Conservation (phyloP, 441 rosid species). For the Flueggea neowawraea region DNA sequence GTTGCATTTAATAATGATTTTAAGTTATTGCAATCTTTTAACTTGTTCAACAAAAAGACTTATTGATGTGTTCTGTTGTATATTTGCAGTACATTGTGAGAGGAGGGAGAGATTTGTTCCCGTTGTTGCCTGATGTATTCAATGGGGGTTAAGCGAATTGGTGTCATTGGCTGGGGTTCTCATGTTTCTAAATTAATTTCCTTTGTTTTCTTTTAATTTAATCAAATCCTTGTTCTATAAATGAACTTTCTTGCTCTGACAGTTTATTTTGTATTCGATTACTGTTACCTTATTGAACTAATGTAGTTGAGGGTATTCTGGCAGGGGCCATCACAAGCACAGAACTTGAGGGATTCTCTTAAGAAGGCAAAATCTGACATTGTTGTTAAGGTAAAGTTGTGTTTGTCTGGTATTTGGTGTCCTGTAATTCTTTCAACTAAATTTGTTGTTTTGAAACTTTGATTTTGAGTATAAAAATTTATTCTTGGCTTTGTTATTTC, state of each 20-base stretch:
- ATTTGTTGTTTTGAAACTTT: not conserved
- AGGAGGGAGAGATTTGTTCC: constrained; percentile 93
- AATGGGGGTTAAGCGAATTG: constrained; percentile 91
- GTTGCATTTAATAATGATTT: too few relatives aligned
- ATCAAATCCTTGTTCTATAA: not conserved
- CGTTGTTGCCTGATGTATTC: constrained; percentile 71
- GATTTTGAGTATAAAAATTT: not conserved
- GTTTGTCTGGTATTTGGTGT: not conserved
- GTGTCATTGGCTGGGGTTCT: constrained; percentile 96
- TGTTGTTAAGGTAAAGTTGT: constrained; percentile 56
- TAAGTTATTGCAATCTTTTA: too few relatives aligned
- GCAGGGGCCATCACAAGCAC: constrained; percentile 96
- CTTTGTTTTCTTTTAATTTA: not conserved
- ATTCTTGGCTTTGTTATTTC: not conserved
- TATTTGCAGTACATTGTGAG: constrained; percentile 40
- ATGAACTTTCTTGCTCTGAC: not conserved
- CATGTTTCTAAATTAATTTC: constrained; percentile 38
- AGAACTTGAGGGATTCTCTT: constrained; percentile 88
- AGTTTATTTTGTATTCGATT: not conserved
- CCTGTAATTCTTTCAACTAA: too few relatives aligned
- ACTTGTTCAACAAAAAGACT: too few relatives aligned
- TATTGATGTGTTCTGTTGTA: not conserved
- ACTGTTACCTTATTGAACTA: not conserved
- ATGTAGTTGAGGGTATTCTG: not conserved
- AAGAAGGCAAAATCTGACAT: constrained; percentile 80